Base-by-base conservation (phyloP, 129 eudicot genomes). In the Flaveria trinervia region DNA sequence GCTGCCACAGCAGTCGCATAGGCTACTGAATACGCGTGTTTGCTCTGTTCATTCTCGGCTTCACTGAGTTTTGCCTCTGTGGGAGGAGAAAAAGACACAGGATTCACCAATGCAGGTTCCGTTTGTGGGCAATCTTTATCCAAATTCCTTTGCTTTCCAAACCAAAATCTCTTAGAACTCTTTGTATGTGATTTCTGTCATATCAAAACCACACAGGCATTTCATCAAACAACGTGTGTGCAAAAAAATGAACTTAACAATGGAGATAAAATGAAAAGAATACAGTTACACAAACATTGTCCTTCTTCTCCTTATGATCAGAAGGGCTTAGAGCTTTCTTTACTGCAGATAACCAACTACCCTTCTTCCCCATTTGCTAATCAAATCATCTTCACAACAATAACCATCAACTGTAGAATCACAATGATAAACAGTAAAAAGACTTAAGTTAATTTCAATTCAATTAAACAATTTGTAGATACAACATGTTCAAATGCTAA, bases 11-110 rank as follows among this genome's bases (percentile, higher is more conserved):
- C 91, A 0, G 94, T 89, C 12, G 94, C 91, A 39, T 84, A 73
- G 10, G 94, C 94, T 69, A 89, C 94, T 3, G 91, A 86, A 73
- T 89, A 89, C 20, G 94, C 94, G 68, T 89, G 94, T 59, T 89
- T 82, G 77, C 80, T 89, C 76, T 89, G 90, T 80, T 84, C 91
- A 86, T 84, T 77, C 60, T 81, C 89, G 14, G 88, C 88, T 77
- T 84, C 82, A 48, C 81, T 70, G 72, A 83, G 70, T 73, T 86
- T 89, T 0, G 77, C 87, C 71, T 70, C 87, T 0, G 80, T 62
- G 13, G 83, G 80, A 55, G 93, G 88, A 61, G 86, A 60, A 28
- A 46, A 14, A 72, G 83, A 77, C n/a, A 48, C 79, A 48, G 79
- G 75, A 39, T 66, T 45, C 7, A 70, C 72, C 4, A 73, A 41